These are phyloP conservation scores for Nannochloris sp. DNA, from an alignment of 139 green algal species.

Conservation along the genomic window DNA sequence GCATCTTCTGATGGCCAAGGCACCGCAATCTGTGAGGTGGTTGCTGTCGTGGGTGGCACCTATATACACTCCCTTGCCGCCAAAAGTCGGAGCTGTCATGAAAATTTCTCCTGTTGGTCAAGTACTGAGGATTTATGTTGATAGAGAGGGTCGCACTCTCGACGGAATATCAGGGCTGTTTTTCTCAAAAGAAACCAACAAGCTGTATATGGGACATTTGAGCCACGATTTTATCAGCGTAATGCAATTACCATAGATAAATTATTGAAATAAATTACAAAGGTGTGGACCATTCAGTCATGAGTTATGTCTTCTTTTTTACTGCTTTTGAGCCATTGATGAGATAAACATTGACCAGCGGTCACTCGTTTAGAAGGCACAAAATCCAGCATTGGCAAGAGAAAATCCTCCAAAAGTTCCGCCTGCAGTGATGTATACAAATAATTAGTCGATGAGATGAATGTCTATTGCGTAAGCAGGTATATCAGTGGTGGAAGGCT, in stretches of 20 bases:
- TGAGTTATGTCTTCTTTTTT: not conserved
- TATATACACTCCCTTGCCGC: not conserved
- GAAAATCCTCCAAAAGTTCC: constrained; percentile 62
- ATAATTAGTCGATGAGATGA: not conserved
- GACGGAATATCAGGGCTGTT: not conserved
- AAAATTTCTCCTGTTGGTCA: not conserved
- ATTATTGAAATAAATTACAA: too few species aligned
- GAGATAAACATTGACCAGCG: constrained; percentile 68
- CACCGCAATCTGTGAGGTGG: not conserved
- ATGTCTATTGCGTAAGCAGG: not conserved
- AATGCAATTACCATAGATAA: constrained; percentile 8
- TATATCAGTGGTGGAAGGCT: constrained; percentile 3
- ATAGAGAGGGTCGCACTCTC: not conserved
- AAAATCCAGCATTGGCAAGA: constrained; percentile 89
- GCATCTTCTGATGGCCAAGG: not conserved
- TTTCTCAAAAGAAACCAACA: not conserved
- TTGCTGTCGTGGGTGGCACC: constrained; percentile 1
- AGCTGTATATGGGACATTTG: constrained; percentile 13
- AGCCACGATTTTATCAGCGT: constrained; percentile 15
- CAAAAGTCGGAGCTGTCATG: constrained; percentile 5
- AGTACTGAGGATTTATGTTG: constrained; percentile 3
- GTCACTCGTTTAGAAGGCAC: constrained; percentile 69
- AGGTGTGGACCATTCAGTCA: not conserved
- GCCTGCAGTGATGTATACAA: constrained; percentile 42
- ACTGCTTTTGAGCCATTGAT: constrained; percentile 75